phyloP scores from a whole-genome alignment of 768 basidiomycete species.

The Hygrocybe coccinea region DNA sequence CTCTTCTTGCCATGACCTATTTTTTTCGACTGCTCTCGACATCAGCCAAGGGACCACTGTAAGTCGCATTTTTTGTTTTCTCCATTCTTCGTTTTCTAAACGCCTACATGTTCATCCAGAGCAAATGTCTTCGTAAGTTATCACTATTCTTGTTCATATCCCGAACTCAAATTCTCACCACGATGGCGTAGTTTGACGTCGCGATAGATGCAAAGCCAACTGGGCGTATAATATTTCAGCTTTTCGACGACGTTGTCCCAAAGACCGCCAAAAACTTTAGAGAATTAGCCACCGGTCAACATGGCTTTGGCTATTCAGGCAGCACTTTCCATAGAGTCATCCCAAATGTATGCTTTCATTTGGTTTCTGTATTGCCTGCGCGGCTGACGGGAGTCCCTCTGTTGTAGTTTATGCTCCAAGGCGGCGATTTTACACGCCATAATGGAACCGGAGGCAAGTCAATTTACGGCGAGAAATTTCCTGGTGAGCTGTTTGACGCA shows the following conservation, averaged over 20 bases:
- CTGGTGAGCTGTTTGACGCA: conserved; percentile 37
- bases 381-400: background rate
- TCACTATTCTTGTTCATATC: background rate
- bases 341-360: conserved; percentile 32
- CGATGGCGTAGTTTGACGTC: conserved; percentile 58
- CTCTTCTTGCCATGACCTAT: background rate
- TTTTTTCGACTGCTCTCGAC: background rate
- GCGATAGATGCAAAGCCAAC: conserved; percentile 34
- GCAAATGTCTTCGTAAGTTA: conserved; percentile 1
- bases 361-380: background rate
- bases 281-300: conserved; percentile 71
- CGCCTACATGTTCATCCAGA: background rate
- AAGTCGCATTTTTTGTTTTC: background rate
- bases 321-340: conserved; percentile 78
- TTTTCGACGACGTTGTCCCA: conserved; percentile 76
- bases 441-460: conserved; percentile 79
- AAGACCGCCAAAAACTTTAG: conserved; percentile 82
- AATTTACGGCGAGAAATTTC: conserved; percentile 67
- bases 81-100: background rate
- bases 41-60: background rate
- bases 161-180: background rate
- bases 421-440: conserved; percentile 73
- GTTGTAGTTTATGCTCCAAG: conserved; percentile 90
- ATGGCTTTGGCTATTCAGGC: conserved; percentile 71
- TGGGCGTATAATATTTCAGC: conserved; percentile 75